These are phyloP conservation scores for Physaria fendleri DNA, from an alignment of 345 rosid genomes.

Conservation along the genomic window DNA sequence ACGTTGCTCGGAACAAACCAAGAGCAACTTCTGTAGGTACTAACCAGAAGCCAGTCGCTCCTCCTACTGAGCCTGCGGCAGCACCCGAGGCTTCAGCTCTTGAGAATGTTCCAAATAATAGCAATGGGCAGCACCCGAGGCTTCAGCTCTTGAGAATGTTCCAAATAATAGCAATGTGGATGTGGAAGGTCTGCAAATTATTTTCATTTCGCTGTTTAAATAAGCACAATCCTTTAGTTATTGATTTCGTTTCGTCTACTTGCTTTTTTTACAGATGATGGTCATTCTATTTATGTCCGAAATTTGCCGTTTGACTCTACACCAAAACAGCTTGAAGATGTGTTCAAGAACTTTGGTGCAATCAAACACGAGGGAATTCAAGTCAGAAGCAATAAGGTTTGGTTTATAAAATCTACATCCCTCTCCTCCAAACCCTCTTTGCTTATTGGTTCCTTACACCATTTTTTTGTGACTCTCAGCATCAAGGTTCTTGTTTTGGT, in stretches of 20 bases:
- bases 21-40: conserved; percentile 29
- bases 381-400: conserved; percentile 68
- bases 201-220: conserved; percentile 1
- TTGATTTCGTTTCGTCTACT: background rate
- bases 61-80: conserved; percentile 36
- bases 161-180: conserved; percentile 41
- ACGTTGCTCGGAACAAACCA: conserved; percentile 35
- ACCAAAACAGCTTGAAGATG: conserved; percentile 47
- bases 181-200: conserved; percentile 44
- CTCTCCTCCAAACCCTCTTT: background rate
- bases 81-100: conserved; percentile 17
- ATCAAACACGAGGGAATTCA: conserved; percentile 62
- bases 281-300: conserved; percentile 59
- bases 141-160: conserved; percentile 9
- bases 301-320: conserved; percentile 47
- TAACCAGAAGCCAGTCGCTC: conserved; percentile 24
- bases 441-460: background rate
- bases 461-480: conserved; percentile 28
- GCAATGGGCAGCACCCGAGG: conserved; percentile 29
- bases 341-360: conserved; percentile 65
- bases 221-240: background rate
- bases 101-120: conserved; percentile 33
- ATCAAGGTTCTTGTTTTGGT: conserved; percentile 71
- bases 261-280: conserved; percentile 39
- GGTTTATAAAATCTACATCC: conserved; percentile 7